Conservation (phyloP, 306 rosid genomes). For the Macrotyloma uniflorum region DNA sequence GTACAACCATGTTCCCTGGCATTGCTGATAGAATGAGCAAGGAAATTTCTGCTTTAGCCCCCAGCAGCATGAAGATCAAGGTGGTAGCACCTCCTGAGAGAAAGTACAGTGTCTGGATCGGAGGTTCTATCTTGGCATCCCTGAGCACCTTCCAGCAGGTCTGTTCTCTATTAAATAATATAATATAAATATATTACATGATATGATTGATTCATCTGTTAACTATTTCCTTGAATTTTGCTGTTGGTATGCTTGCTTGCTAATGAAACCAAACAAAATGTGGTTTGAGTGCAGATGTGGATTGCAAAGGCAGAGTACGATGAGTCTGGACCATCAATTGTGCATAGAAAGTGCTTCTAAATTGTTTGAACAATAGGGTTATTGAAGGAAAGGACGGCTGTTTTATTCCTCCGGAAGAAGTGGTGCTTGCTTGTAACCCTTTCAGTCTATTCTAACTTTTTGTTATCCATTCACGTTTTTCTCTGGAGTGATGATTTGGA, state of each 20-base stretch:
- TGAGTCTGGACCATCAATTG: too few relatives aligned
- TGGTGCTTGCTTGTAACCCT: constrained; percentile 35
- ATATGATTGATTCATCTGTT: too few relatives aligned
- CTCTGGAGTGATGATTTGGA: constrained; percentile 54
- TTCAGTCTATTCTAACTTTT: constrained; percentile 53
- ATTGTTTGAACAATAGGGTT: constrained; percentile 44
- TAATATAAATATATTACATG: too few relatives aligned
- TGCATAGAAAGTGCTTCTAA: constrained; percentile 61
- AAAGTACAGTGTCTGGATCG: constrained; percentile 66
- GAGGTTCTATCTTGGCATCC: constrained; percentile 63
- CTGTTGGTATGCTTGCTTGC: constrained; percentile 6
- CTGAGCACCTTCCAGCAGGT: constrained; percentile 61
- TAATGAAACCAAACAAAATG: background rate
- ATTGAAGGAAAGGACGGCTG: constrained; percentile 39
- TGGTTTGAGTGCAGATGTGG: constrained; percentile 51
- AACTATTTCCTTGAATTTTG: constrained; percentile 7
- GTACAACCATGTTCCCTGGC: constrained; percentile 63
- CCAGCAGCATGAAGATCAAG: constrained; percentile 64
- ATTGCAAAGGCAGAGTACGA: constrained; percentile 61
- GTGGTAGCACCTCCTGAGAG: constrained; percentile 66
- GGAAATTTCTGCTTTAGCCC: constrained; percentile 61
- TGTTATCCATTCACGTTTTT: constrained; percentile 48
- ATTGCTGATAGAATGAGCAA: constrained; percentile 65
- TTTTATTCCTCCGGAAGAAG: constrained; percentile 33
- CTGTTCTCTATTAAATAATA: background rate